phyloP scores from a whole-genome alignment of 169 alveolate species.

The Eimeria maxima region DNA sequence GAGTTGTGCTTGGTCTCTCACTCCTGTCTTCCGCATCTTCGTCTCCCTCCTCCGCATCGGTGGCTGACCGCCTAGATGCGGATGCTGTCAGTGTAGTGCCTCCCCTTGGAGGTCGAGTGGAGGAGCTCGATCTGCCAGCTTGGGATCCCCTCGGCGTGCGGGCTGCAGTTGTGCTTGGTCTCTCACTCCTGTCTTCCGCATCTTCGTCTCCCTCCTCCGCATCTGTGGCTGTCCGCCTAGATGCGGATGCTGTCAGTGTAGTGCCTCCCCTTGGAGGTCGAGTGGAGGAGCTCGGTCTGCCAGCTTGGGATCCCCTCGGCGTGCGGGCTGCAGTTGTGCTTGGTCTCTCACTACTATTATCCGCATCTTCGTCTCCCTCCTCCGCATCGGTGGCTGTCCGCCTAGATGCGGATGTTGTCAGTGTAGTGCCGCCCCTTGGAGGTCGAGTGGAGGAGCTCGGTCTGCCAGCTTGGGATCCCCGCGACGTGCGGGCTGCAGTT shows the following conservation, averaged over 20 bases:
- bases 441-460: background rate
- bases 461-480: background rate
- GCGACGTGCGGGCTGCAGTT: background rate
- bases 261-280: constrained; percentile 44
- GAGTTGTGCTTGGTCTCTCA: constrained; percentile 2
- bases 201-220: background rate
- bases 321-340: background rate
- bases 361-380: background rate
- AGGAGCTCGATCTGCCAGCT: background rate
- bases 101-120: constrained; percentile 5
- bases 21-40: background rate
- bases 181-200: background rate
- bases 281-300: background rate
- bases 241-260: background rate
- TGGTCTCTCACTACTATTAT: background rate
- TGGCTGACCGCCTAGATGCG: background rate
- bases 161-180: background rate
- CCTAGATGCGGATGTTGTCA: background rate
- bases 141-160: background rate
- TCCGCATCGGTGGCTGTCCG: background rate
- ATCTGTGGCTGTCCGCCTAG: background rate
- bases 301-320: background rate
- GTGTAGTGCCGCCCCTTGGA: constrained; percentile 25
- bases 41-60: background rate
- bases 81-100: constrained; percentile 15